Base-by-base conservation (phyloP, 192 early-diverging fungal species). In the Coemansia sp. region DNA sequence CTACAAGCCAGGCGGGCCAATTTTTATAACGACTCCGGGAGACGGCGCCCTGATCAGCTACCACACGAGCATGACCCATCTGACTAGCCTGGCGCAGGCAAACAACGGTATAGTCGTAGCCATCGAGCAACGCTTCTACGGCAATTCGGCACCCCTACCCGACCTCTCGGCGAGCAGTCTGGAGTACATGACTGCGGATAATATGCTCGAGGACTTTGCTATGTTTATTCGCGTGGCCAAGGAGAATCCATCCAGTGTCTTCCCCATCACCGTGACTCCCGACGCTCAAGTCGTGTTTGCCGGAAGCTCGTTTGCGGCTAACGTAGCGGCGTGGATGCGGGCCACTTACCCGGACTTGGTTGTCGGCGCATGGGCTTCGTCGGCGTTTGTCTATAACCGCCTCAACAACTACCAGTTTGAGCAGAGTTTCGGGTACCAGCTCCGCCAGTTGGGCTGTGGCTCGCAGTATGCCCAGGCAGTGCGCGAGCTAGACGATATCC, bases 251-350 rank as follows among this genome's bases (percentile, higher is more conserved):
- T n/a, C 32, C 4, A 31, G 41, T 3, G 34, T 69, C 3, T 62
- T 62, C 31, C 59, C 59, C 5, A 59, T 42, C 1, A 14, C 10
- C 2, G 59, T 55, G 15, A 9, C 27, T 1, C n/a, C 10, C 4
- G 45, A 73, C 29, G 73, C 85, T 8, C 76, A 74, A 29, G 90
- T 88, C 81, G 85, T 91, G 17, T 77, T 87, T 9, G 77, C 85
- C n/a, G 91, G 91, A 12, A 89, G 89, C 60, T 89, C 87, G 7
- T 92, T 91, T 68, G 72, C 85, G 9, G 91, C 88, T n/a, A 87
- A 85, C 50, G 32, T 92, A 11, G 89, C 91, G 9, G 90, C 88
- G 0, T 92, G 91, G 91, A 86, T 88, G 70, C 77, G 89, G 21
- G 65, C 80, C 23, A 76, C 78, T 50, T 88, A 87, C 62, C 87